Percentiles rank a stretch among this genome's conserved stretches.
Conservation (phyloP, 2,329 filamentous ascomycete genomes). For the Penicillium sp. region DNA sequence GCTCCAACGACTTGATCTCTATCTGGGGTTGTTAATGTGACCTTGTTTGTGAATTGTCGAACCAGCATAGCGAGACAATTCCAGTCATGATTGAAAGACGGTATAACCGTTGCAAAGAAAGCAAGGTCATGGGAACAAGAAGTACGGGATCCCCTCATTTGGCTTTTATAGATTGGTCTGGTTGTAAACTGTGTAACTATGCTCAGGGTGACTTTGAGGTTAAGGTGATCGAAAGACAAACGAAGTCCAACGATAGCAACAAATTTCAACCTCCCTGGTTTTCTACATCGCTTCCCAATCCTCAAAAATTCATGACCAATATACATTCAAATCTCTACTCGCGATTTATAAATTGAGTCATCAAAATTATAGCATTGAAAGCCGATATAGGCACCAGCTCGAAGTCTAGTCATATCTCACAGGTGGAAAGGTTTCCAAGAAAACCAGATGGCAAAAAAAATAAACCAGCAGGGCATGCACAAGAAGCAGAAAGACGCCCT, state of each 20-base stretch:
- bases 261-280: background rate
- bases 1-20: background rate
- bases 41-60: background rate
- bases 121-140: background rate
- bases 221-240: background rate
- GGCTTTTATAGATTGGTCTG: background rate
- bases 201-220: background rate
- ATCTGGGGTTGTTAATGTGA: background rate
- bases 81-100: background rate
- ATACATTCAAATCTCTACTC: background rate
- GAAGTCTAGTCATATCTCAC: slow-evolving; percentile 33
- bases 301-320: background rate
- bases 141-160: background rate
- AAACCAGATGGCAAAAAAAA: slow-evolving; percentile 11
- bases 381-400: slow-evolving; percentile 18
- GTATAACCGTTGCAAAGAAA: background rate
- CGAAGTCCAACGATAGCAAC: background rate
- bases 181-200: slow-evolving; percentile 2
- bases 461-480: slow-evolving; percentile 12
- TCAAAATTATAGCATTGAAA: slow-evolving; percentile 17
- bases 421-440: slow-evolving; percentile 8
- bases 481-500: slow-evolving; percentile 17
- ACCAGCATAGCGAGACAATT: background rate
- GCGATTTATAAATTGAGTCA: background rate
- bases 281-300: background rate